These are phyloP conservation scores for Hirsutella thompsonii DNA, from an alignment of 2,329 filamentous ascomycete genomes.

Conservation along the genomic window DNA sequence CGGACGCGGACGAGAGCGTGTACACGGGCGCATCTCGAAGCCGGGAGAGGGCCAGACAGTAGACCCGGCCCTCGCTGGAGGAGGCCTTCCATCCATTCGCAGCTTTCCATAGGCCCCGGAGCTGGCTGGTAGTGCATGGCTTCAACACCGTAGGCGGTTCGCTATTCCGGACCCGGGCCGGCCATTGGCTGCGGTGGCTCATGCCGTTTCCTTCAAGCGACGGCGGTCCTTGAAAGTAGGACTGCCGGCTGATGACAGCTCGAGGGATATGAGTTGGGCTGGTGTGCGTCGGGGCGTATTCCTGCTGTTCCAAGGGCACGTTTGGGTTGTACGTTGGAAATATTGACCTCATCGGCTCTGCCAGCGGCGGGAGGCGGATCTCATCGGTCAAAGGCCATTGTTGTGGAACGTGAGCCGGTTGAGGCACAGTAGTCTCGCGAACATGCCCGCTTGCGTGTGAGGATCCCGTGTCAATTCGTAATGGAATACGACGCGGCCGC, in stretches of 20 bases:
- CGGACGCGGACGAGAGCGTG: constrained; percentile 42
- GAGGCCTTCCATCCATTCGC: constrained; percentile 58
- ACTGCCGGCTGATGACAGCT: constrained; percentile 51
- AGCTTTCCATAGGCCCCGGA: constrained; percentile 55
- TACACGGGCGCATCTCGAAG: constrained; percentile 52
- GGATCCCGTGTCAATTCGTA: too few species aligned
- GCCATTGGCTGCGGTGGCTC: constrained; percentile 9
- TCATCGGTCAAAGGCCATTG: too few species aligned
- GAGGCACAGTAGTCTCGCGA: too few species aligned
- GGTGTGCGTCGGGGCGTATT: constrained; percentile 56
- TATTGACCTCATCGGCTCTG: constrained; percentile 49
- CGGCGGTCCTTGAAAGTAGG: constrained; percentile 29
- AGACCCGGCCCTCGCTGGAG: constrained; percentile 42
- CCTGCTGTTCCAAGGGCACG: constrained; percentile 51
- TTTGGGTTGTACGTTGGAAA: constrained; percentile 64
- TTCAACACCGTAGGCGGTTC: constrained; percentile 33
- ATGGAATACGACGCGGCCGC: constrained; percentile 21
- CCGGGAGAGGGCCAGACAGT: constrained; percentile 43
- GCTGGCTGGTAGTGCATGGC: constrained; percentile 45
- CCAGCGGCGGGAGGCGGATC: constrained; percentile 30
- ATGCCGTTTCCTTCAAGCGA: constrained; percentile 3
- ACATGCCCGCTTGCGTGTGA: too few species aligned
- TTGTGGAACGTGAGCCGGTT: too few species aligned
- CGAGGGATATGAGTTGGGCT: constrained; percentile 51
- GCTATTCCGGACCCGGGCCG: constrained; percentile 17